Evolutionary conservation across 202 grass and related monocot genomes (phyloP).

Genomic region (Alloteropsis angusta): DNA sequence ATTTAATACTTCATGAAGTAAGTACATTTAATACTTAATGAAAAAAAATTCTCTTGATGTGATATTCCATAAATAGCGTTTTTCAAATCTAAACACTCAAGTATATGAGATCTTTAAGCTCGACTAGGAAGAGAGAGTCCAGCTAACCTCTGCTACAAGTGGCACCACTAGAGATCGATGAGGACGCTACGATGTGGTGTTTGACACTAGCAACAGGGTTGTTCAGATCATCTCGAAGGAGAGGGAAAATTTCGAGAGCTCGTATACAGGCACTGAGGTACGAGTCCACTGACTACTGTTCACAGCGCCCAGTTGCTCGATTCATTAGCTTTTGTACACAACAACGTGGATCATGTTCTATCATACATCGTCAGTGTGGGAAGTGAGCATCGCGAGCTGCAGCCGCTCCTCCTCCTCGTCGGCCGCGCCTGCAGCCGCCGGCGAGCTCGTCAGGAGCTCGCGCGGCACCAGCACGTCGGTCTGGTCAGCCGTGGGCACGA

Average conservation of each 20-base stretch:
- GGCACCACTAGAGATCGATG: not conserved
- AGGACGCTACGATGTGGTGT: not conserved
- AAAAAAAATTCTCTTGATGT: too few relatives aligned
- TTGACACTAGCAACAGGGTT: not conserved
- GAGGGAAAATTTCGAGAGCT: not conserved
- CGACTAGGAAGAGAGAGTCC: not conserved
- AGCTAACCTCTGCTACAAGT: not conserved
- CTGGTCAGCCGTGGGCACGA: slow-evolving; percentile 46
- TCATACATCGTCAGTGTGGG: slow-evolving; percentile 29
- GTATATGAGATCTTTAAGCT: not conserved
- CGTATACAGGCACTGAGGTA: not conserved
- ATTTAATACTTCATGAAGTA: too few relatives aligned
- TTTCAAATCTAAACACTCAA: too few relatives aligned
- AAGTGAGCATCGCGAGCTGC: slow-evolving; percentile 45
- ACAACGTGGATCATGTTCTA: not conserved
- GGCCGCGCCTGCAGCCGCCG: not conserved
- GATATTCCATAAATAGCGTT: too few relatives aligned
- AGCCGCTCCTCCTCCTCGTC: slow-evolving; percentile 51
- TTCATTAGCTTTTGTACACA: not conserved
- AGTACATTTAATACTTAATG: too few relatives aligned
- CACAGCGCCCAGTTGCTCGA: too few relatives aligned
- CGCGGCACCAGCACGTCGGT: slow-evolving; percentile 51
- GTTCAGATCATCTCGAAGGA: not conserved
- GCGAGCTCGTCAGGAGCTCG: slow-evolving; percentile 29
- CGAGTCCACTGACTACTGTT: not conserved